These are phyloP conservation scores for Anastatica hierochuntica DNA, from an alignment of 345 rosid species.

Conservation along the genomic window DNA sequence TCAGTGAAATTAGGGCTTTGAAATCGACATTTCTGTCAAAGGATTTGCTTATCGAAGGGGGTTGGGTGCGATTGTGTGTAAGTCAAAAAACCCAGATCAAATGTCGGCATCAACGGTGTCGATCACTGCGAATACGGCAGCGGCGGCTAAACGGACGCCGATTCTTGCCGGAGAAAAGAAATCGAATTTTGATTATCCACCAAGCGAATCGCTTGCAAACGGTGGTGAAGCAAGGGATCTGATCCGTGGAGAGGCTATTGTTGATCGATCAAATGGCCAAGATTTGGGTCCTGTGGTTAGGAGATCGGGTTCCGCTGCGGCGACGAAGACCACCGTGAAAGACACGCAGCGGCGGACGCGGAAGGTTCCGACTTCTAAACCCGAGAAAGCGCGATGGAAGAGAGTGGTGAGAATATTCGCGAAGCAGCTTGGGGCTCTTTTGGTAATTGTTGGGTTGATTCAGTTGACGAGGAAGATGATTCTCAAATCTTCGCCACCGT, in stretches of 20 bases:
- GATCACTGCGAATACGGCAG: slow-evolving; percentile 55
- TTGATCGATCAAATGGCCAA: slow-evolving; percentile 41
- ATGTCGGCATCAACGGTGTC: slow-evolving; percentile 92
- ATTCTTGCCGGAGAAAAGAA: slow-evolving; percentile 45
- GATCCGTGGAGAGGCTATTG: slow-evolving; percentile 42
- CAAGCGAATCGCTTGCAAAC: slow-evolving; percentile 30
- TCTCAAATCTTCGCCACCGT: slow-evolving; percentile 25
- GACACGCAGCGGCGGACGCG: slow-evolving; percentile 57
- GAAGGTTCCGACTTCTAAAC: slow-evolving; percentile 29
- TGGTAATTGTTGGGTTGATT: slow-evolving; percentile 52
- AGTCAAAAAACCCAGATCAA: slow-evolving; percentile 8
- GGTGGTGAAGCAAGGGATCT: slow-evolving; percentile 49
- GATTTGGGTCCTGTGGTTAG: slow-evolving; percentile 29
- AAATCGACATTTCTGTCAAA: too few relatives aligned
- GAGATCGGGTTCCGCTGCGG: slow-evolving; percentile 29
- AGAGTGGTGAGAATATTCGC: slow-evolving; percentile 50
- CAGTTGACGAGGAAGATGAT: slow-evolving; percentile 49
- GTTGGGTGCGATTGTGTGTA: slow-evolving; percentile 4
- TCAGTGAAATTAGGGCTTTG: too few relatives aligned
- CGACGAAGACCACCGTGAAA: slow-evolving; percentile 21
- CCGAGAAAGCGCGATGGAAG: slow-evolving; percentile 59
- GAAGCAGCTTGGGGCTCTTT: slow-evolving; percentile 55
- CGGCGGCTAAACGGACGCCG: slow-evolving; percentile 51
- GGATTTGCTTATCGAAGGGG: too few relatives aligned
- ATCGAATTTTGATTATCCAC: slow-evolving; percentile 38